phyloP scores from a whole-genome alignment of 78 protist species.

The Blattamonas nauphoetae region DNA sequence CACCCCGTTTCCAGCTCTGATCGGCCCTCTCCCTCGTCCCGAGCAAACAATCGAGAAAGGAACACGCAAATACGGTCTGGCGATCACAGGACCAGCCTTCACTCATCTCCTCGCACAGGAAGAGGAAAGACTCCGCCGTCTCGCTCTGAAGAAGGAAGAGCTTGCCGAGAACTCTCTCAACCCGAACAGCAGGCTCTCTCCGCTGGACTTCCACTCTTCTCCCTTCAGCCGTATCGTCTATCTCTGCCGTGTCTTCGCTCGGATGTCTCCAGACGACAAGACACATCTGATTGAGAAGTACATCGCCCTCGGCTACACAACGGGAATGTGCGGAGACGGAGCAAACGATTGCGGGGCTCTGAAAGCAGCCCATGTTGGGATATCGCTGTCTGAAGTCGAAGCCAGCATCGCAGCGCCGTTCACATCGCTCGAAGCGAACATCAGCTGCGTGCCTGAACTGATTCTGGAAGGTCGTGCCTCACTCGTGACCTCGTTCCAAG shows the following conservation, averaged over 20 bases:
- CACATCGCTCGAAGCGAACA: conserved; percentile 33
- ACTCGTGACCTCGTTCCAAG: conserved; percentile 46
- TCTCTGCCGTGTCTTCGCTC: conserved; percentile 56
- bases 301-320: neutral
- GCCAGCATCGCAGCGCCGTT: conserved; percentile 73
- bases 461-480: conserved; percentile 60
- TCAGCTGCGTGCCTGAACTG: conserved; percentile 29
- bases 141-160: no score
- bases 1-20: no score
- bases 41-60: no score
- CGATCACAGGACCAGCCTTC: no score
- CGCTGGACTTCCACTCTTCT: no score
- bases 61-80: no score
- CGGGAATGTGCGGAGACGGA: conserved; percentile 5
- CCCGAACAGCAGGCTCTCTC: no score
- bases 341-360: conserved; percentile 73
- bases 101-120: no score
- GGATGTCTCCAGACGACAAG: conserved; percentile 62
- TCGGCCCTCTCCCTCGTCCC: no score
- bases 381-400: conserved; percentile 57
- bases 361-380: conserved; percentile 60
- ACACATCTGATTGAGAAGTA: conserved; percentile 14
- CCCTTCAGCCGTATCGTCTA: no score
- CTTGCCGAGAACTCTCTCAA: no score
- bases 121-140: no score